Percentiles rank a stretch among this genome's conserved stretches.
phyloP scores from a whole-genome alignment of 1,139 yeast species.

The Nakaseomyces delphensis region DNA sequence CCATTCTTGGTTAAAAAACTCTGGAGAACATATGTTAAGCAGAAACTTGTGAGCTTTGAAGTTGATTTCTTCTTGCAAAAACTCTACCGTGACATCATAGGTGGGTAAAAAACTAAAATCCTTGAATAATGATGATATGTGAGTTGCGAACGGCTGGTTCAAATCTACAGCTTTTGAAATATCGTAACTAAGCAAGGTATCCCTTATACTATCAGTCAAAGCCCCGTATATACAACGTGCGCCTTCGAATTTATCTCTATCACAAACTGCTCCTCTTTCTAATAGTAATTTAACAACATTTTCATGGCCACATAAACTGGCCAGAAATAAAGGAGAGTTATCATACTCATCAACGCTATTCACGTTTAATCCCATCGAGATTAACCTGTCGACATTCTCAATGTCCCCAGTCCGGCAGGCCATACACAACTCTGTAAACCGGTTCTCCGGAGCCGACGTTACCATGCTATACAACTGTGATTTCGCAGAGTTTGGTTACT shows the following conservation, averaged over 20 bases:
- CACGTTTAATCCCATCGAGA: constrained; percentile 47
- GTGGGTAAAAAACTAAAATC: constrained; percentile 29
- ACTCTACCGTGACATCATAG: constrained; percentile 36
- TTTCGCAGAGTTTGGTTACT: no score
- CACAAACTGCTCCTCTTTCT: constrained; percentile 65
- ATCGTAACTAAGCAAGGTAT: constrained; percentile 50
- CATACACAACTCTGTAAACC: constrained; percentile 38
- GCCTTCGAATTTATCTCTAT: constrained; percentile 72
- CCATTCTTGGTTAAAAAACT: constrained; percentile 1
- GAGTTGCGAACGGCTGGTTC: constrained; percentile 69
- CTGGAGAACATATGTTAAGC: constrained; percentile 29
- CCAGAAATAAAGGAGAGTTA: constrained; percentile 63
- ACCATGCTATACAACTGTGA: no score
- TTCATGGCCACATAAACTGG: constrained; percentile 68
- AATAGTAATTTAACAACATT: constrained; percentile 51
- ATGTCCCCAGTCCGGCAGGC: constrained; percentile 67
- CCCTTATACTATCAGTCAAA: constrained; percentile 54
- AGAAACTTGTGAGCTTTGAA: constrained; percentile 34
- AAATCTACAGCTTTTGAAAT: constrained; percentile 60
- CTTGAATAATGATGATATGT: constrained; percentile 45
- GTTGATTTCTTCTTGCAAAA: constrained; percentile 15
- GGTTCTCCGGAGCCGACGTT: not conserved
- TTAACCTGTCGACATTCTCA: constrained; percentile 50
- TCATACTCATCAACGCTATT: constrained; percentile 67
- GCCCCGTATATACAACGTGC: constrained; percentile 77